Evolutionary conservation across 352 stramenopile species (phyloP).

Genomic region (Phytophthora constricta): DNA sequence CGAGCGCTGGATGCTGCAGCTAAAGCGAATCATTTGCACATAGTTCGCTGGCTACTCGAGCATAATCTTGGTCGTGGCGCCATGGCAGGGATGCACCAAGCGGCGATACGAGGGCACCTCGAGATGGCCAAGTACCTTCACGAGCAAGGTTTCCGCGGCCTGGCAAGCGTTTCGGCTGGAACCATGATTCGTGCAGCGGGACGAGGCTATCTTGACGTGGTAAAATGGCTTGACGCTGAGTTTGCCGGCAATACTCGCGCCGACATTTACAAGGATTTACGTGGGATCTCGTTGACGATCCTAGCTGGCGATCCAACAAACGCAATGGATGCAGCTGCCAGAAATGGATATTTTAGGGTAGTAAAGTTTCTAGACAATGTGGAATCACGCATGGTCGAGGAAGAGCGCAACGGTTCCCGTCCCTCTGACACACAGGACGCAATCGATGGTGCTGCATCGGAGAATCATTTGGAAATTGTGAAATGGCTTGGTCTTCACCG

Average conservation of each 20-base stretch:
- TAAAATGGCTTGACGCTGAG: slow-evolving; percentile 34
- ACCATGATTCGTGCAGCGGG: slow-evolving; percentile 42
- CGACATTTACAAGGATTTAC: slow-evolving; percentile 32
- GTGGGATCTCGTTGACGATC: slow-evolving; percentile 30
- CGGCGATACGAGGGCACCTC: slow-evolving; percentile 34
- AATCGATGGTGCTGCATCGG: slow-evolving; percentile 36
- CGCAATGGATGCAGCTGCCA: slow-evolving; percentile 38
- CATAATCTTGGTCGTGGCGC: slow-evolving; percentile 36
- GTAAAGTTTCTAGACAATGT: slow-evolving; percentile 30
- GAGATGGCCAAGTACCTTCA: slow-evolving; percentile 30
- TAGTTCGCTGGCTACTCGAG: slow-evolving; percentile 31
- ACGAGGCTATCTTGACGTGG: slow-evolving; percentile 34
- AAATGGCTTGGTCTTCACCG: slow-evolving; percentile 31
- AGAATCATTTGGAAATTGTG: slow-evolving; percentile 33
- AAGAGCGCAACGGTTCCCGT: slow-evolving; percentile 5
- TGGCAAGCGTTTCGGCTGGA: slow-evolving; percentile 28
- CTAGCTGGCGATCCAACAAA: slow-evolving; percentile 31
- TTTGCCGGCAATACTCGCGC: slow-evolving; percentile 16
- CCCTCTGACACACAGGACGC: slow-evolving; percentile 31
- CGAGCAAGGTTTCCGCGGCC: slow-evolving; percentile 26
- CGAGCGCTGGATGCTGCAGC: slow-evolving; percentile 37
- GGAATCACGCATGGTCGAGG: slow-evolving; percentile 13
- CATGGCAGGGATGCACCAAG: slow-evolving; percentile 37
- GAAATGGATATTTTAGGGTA: slow-evolving; percentile 30
- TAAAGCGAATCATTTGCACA: slow-evolving; percentile 26